Base-by-base conservation (phyloP, 164 flowering plant genomes). In the Berberis vulgaris region DNA sequence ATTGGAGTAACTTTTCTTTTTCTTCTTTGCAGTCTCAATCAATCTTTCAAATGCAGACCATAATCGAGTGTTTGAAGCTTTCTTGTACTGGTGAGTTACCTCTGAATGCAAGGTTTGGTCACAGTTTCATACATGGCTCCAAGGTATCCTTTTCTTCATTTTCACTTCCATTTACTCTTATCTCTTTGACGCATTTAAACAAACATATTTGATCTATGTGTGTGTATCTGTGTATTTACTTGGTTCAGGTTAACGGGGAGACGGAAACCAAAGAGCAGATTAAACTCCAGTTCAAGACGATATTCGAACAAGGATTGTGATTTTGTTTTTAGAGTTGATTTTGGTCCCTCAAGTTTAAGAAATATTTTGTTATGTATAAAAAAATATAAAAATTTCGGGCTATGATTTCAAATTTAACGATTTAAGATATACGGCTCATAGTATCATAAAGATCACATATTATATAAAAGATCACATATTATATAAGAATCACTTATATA, bases 231-330 rank as follows among this genome's bases (percentile, higher is more conserved):
- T 38, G 49, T 72, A 43, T 38, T 40, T n/a, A 55, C 39, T 13
- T 13, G 2, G 43, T 57, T 3, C 71, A 93, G 97, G 98, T 94
- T 69, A 86, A 94, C 1, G 96, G 99, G 55, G 99, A 94, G 54
- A 94, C 97, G n/a, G 99, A 94, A 76, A 94, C 99, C 1, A 94
- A 91, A 63, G 99, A 83, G 42, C 97, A 94, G 74, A 94, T 94
- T 56, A 91, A 94, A 77, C 80, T 89, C 8, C 78, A 97, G 49
- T 94, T 94, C 73, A 94, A 85, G 83, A 94, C 99, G 0, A 26
- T 0, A 26, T 0, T 26, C 26, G 26, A 26, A 26, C 26, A 26
- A 26, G 26, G 26, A 26, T 26, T 26, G 26, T 26, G 26, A 26
- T 26, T 26, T 26, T 26, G 26, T 26, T 26, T 26, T 26, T 26